Conservation (phyloP, 2,329 filamentous ascomycete species). For the Aschersonia sp. region DNA sequence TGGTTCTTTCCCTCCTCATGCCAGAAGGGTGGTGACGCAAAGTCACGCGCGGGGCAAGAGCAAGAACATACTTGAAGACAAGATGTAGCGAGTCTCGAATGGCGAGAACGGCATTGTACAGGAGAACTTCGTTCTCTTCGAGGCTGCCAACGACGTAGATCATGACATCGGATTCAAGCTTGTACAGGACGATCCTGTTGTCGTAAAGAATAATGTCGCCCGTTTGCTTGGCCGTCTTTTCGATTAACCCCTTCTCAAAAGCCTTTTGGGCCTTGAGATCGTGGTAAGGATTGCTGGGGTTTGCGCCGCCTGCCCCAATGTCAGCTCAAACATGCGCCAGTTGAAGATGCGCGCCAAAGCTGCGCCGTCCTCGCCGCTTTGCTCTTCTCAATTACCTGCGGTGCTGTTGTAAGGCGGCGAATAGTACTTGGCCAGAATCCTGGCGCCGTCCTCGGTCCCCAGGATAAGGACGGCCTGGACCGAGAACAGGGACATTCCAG, state of each 20-base stretch:
- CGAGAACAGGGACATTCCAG: conserved; percentile 61
- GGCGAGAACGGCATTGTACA: conserved; percentile 91
- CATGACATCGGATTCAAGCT: conserved; percentile 96
- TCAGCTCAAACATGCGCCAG: not conserved
- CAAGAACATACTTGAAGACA: conserved; percentile 61
- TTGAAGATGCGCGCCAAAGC: no score
- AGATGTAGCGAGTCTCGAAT: conserved; percentile 81
- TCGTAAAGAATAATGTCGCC: conserved; percentile 97
- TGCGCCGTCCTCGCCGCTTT: not conserved
- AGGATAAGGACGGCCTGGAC: conserved; percentile 68
- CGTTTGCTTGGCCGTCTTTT: conserved; percentile 92
- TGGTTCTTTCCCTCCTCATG: not conserved
- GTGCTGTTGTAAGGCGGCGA: conserved; percentile 39
- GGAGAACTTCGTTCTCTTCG: conserved; percentile 91
- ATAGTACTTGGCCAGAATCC: conserved; percentile 94
- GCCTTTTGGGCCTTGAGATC: conserved; percentile 87
- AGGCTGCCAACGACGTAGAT: conserved; percentile 80
- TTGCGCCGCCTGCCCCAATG: conserved; percentile 19
- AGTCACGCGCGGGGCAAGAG: not conserved
- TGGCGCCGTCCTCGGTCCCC: conserved; percentile 72
- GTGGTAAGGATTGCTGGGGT: conserved; percentile 61
- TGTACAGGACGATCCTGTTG: conserved; percentile 91
- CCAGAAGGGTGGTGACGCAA: not conserved
- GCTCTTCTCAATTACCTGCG: conserved; percentile 12
- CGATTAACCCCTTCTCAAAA: conserved; percentile 89